Base-by-base conservation (phyloP, 805 yeast genomes). In the Candida tallmaniae region DNA sequence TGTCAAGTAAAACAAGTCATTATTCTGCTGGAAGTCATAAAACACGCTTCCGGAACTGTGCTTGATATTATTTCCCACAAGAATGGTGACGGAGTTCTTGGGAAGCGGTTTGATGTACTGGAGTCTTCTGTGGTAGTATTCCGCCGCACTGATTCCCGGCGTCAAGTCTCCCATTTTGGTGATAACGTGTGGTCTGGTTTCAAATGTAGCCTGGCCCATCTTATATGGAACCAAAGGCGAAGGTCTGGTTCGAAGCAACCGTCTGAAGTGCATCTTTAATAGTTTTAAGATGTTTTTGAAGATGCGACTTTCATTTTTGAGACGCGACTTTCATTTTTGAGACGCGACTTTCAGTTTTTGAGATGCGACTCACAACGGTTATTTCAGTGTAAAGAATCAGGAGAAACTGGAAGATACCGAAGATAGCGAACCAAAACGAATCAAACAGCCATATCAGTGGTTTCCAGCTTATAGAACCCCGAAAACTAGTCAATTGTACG, bases 11-110 rank as follows among this genome's bases (percentile, higher is more conserved):
- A 64, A 89, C 14, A 93, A 66, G 53, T 93, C 88, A 35, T 84
- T 90, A 52, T 89, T 83, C 60, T 93, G 99, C 52, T 90, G 94
- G 53, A 93, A 93, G 24, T 83, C 83, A 52, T 89, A 80, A 50
- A 93, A 93, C 1, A 90, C 97, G 7, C 90, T 76, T 0, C 96
- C 96, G 0, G 96, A 80, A 7, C 95, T 85, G 58, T 68, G 87
- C 53, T 85, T 84, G 7, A 82, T 66, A 24, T 73, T 67, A 48
- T 74, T 73, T 1, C 97, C 95, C 1, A 82, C 77, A 6, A 89
- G 56, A 15, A 93, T 76, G 0, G 90, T 89, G 18, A 83, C 59
- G 4, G 90, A 78, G 15, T 72, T 68, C 6, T 72, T 65, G 1
- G 87, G 82, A 48, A 93, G 54, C 22, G 63, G 53, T 20, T 62